Evolutionary conservation across 306 rosid species (phyloP).

Genomic region (Crotalaria pallida): DNA sequence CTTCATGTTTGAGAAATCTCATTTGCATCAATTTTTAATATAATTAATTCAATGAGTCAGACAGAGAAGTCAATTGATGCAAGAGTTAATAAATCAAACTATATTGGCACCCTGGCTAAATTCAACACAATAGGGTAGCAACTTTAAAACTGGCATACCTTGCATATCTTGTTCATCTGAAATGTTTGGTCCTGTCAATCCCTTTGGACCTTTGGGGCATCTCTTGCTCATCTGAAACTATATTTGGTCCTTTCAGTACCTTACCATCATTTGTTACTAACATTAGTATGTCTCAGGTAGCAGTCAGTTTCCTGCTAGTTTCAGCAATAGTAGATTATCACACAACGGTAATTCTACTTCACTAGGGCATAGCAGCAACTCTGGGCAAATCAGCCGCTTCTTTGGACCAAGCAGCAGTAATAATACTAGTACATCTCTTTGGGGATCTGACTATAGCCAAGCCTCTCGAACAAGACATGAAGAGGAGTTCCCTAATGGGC

Average conservation of each 20-base stretch:
- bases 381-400: constrained; percentile 31
- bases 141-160: background rate
- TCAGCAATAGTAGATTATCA: constrained; percentile 13
- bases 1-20: constrained; percentile 4
- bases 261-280: background rate
- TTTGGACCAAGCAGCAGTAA: constrained; percentile 40
- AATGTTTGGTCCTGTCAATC: background rate
- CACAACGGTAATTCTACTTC: constrained; percentile 27
- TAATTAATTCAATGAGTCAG: constrained; percentile 5
- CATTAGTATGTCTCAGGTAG: constrained; percentile 16
- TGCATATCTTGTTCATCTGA: background rate
- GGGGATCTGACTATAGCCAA: constrained; percentile 52
- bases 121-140: background rate
- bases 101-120: background rate
- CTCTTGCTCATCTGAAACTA: background rate
- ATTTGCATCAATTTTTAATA: background rate
- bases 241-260: background rate
- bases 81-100: background rate
- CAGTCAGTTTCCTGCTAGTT: background rate
- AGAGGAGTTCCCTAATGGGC: constrained; percentile 58
- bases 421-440: constrained; percentile 41
- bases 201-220: too few relatives aligned
- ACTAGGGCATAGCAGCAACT: constrained; percentile 33
- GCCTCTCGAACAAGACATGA: constrained; percentile 51
- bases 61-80: constrained; percentile 4